Evolutionary conservation across 2,329 filamentous ascomycete genomes (phyloP).

Genomic region (Talaromyces sp.): DNA sequence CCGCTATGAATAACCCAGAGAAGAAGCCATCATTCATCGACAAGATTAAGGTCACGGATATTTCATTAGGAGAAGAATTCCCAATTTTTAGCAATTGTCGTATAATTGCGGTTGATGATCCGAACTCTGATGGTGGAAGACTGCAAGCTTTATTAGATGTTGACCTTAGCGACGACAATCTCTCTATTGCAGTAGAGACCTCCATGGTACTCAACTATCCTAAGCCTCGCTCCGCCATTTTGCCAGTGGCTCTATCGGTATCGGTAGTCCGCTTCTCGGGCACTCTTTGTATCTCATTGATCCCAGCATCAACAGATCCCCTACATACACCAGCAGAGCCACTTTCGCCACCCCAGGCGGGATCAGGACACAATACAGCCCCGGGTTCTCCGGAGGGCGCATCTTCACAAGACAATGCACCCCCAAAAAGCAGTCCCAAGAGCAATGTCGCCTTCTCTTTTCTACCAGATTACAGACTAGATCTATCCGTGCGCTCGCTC

Average conservation of each 20-base stretch:
- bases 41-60: slow-evolving; percentile 89
- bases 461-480: slow-evolving; percentile 64
- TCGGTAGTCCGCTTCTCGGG: slow-evolving; percentile 93
- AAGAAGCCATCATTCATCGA: slow-evolving; percentile 91
- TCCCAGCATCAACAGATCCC: slow-evolving; percentile 62
- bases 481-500: slow-evolving; percentile 66
- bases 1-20: slow-evolving; percentile 80
- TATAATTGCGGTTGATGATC: slow-evolving; percentile 76
- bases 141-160: slow-evolving; percentile 97
- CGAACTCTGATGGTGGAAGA: slow-evolving; percentile 66
- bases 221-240: slow-evolving; percentile 80
- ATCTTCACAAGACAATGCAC: slow-evolving; percentile 18
- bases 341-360: slow-evolving; percentile 29
- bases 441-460: slow-evolving; percentile 96
- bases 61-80: slow-evolving; percentile 93
- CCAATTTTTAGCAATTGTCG: slow-evolving; percentile 98
- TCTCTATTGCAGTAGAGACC: slow-evolving; percentile 92
- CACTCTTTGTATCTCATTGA: slow-evolving; percentile 89
- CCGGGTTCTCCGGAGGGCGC: slow-evolving; percentile 12
- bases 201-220: slow-evolving; percentile 94
- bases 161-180: slow-evolving; percentile 85
- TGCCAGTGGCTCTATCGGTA: slow-evolving; percentile 89
- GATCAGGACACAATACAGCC: slow-evolving; percentile 6
- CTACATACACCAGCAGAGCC: slow-evolving; percentile 40
- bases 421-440: slow-evolving; percentile 59